Percentiles rank a stretch among this genome's conserved stretches.
phyloP scores from a whole-genome alignment of 768 basidiomycete species.

The Boletellus ananas region DNA sequence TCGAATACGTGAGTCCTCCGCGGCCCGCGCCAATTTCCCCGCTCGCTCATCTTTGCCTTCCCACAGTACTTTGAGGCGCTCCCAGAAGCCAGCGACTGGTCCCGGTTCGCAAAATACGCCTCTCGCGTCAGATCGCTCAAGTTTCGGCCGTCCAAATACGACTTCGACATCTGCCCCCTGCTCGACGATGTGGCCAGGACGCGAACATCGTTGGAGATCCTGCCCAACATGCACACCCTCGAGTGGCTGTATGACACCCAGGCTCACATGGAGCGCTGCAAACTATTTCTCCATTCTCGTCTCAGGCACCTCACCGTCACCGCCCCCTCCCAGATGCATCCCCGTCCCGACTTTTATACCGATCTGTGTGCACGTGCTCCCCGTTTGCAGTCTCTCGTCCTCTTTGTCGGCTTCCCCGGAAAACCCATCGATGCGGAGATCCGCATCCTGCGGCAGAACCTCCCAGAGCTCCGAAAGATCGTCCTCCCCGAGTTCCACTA shows the following conservation, averaged over 20 bases:
- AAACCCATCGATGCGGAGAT: conserved; percentile 39
- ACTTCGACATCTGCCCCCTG: conserved; percentile 12
- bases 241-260: conserved; percentile 39
- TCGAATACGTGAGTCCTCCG: conserved; percentile 21
- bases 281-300: conserved; percentile 56
- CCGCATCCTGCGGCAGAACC: conserved; percentile 35
- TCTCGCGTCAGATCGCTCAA: conserved; percentile 42
- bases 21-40: neutral
- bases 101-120: conserved; percentile 51
- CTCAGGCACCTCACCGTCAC: conserved; percentile 40
- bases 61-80: conserved; percentile 39
- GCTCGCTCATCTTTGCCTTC: neutral
- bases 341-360: conserved; percentile 25
- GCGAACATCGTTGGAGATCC: conserved; percentile 46
- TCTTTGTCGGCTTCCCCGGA: conserved; percentile 43
- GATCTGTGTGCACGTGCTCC: conserved; percentile 51
- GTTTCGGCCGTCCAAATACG: conserved; percentile 12
- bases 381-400: conserved; percentile 42
- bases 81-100: conserved; percentile 51
- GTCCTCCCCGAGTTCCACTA: conserved; percentile 50
- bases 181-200: conserved; percentile 56
- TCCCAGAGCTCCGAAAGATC: conserved; percentile 45
- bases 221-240: conserved; percentile 53
- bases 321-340: conserved; percentile 18
- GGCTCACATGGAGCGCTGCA: conserved; percentile 33